Evolutionary conservation across 2,329 filamentous ascomycete genomes (phyloP).

Genomic region (Calonectria ilicicola): DNA sequence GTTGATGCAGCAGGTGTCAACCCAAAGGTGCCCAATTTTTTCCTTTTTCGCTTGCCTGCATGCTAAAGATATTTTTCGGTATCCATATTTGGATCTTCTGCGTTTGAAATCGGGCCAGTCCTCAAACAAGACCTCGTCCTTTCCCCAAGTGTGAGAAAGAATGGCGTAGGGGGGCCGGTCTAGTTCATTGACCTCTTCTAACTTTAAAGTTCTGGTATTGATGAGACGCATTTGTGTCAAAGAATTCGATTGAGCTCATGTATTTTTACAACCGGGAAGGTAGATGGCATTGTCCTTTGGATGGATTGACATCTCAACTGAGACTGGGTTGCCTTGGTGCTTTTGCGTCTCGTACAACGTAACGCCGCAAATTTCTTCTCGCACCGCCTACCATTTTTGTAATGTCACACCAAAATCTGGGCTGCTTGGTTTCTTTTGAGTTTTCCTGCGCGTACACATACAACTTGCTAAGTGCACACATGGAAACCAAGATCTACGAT

Average conservation of each 20-base stretch:
- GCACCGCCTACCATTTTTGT: too few relatives aligned
- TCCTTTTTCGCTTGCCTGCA: not conserved
- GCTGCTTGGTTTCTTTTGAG: too few relatives aligned
- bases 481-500: too few relatives aligned
- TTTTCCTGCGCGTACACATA: too few relatives aligned
- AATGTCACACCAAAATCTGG: too few relatives aligned
- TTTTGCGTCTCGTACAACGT: too few relatives aligned
- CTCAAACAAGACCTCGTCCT: not conserved
- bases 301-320: not conserved
- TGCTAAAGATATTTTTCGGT: not conserved
- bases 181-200: not conserved
- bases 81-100: not conserved
- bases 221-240: not conserved
- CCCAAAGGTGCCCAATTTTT: not conserved
- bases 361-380: too few relatives aligned
- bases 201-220: not conserved
- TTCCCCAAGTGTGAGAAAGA: not conserved
- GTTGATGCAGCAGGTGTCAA: not conserved
- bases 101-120: not conserved
- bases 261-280: not conserved
- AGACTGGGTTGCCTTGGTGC: not conserved
- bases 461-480: too few relatives aligned
- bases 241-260: not conserved
- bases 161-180: not conserved
- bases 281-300: not conserved